phyloP scores from a whole-genome alignment of 2,329 filamentous ascomycete genomes.

The Alternaria sp. region DNA sequence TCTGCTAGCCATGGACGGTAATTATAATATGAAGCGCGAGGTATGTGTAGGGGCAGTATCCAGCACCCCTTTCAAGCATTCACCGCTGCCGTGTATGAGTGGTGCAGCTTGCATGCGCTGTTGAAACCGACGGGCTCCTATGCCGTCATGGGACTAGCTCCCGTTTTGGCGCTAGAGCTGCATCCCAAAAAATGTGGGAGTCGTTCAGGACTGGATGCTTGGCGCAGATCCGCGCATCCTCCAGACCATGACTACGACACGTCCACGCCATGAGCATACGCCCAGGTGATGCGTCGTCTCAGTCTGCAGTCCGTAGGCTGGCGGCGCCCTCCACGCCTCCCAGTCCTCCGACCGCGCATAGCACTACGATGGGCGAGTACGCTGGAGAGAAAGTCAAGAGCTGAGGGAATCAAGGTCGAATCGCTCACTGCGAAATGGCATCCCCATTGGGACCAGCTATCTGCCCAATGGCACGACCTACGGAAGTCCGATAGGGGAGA shows the following conservation, averaged over 20 bases:
- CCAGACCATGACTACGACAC: neutral
- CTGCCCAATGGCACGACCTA: slow-evolving; percentile 13
- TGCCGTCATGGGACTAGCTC: slow-evolving; percentile 30
- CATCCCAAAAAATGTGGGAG: slow-evolving; percentile 19
- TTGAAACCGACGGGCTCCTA: slow-evolving; percentile 21
- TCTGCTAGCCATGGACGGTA: slow-evolving; percentile 33
- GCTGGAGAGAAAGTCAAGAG: slow-evolving; percentile 3
- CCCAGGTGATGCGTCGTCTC: slow-evolving; percentile 38
- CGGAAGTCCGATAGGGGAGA: slow-evolving; percentile 42
- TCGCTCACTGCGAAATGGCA: slow-evolving; percentile 59
- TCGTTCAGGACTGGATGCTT: slow-evolving; percentile 8
- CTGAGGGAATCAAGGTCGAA: slow-evolving; percentile 14
- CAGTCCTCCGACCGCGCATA: slow-evolving; percentile 10
- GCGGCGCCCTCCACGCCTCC: slow-evolving; percentile 26
- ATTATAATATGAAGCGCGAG: neutral
- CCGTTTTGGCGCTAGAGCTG: slow-evolving; percentile 18
- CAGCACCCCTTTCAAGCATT: slow-evolving; percentile 16
- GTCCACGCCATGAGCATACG: slow-evolving; percentile 21
- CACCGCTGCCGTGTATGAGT: slow-evolving; percentile 18
- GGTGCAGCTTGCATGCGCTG: slow-evolving; percentile 24
- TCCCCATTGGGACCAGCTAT: slow-evolving; percentile 51
- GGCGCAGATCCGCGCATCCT: slow-evolving; percentile 6
- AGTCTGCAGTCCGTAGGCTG: slow-evolving; percentile 31
- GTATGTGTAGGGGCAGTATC: slow-evolving; percentile 15
- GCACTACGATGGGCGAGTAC: slow-evolving; percentile 12